phyloP scores from a whole-genome alignment of 148 eudicot species.

The Persicaria maculosa region DNA sequence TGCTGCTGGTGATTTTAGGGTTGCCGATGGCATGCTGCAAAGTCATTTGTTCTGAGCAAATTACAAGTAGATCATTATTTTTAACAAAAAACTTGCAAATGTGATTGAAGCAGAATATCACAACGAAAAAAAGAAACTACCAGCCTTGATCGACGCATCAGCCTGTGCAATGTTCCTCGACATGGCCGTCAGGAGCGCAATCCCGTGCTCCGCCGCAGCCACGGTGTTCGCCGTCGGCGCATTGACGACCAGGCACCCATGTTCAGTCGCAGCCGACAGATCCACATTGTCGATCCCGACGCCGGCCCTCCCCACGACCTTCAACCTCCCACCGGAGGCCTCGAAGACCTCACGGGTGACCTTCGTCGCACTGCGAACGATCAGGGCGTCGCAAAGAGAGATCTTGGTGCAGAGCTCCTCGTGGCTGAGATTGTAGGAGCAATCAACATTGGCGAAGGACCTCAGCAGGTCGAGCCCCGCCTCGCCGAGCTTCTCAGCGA shows the following conservation, averaged over 20 bases:
- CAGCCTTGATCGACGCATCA: slow-evolving; percentile 88
- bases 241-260: slow-evolving; percentile 91
- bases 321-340: slow-evolving; percentile 73
- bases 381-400: slow-evolving; percentile 85
- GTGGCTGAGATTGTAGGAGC: slow-evolving; percentile 71
- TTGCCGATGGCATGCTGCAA: too few species aligned
- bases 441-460: slow-evolving; percentile 73
- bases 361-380: slow-evolving; percentile 84
- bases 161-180: slow-evolving; percentile 94
- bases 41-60: too few species aligned
- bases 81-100: neutral
- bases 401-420: slow-evolving; percentile 94
- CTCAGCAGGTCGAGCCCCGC: slow-evolving; percentile 61
- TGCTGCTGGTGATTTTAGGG: too few species aligned
- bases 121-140: slow-evolving; percentile 23
- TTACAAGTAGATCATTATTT: too few species aligned
- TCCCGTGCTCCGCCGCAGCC: slow-evolving; percentile 97
- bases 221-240: slow-evolving; percentile 97
- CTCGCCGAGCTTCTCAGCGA: slow-evolving; percentile 80
- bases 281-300: slow-evolving; percentile 99
- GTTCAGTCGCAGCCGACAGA: slow-evolving; percentile 94
- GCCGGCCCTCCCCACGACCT: slow-evolving; percentile 95
- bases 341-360: slow-evolving; percentile 89
- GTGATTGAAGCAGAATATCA: neutral
- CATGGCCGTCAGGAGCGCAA: slow-evolving; percentile 85